Percentiles rank a stretch among this genome's conserved stretches.
Conservation (phyloP, 352 stramenopile species). For the Phytophthora aleatoria region DNA sequence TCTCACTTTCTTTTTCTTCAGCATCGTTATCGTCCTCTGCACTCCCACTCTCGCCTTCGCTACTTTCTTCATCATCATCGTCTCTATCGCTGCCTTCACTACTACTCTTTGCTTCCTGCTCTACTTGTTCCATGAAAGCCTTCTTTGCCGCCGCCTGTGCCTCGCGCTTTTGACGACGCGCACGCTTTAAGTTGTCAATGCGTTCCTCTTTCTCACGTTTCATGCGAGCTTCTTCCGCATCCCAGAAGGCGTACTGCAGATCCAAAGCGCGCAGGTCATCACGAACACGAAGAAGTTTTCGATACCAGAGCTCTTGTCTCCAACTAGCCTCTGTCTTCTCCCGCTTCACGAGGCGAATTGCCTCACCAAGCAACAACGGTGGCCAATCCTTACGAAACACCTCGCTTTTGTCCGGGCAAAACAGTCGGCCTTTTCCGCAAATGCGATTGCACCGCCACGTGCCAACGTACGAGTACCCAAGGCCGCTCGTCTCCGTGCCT, state of each 20-base stretch:
- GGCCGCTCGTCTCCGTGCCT: slow-evolving; percentile 61
- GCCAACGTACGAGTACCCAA: slow-evolving; percentile 64
- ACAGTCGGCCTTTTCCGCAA: slow-evolving; percentile 49
- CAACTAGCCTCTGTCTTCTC: slow-evolving; percentile 31
- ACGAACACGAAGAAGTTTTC: slow-evolving; percentile 61
- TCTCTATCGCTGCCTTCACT: slow-evolving; percentile 25
- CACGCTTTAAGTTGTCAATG: slow-evolving; percentile 55
- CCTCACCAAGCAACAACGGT: slow-evolving; percentile 62
- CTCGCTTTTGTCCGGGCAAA: slow-evolving; percentile 48
- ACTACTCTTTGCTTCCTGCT: slow-evolving; percentile 21
- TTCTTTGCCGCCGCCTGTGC: slow-evolving; percentile 57
- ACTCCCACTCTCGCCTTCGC: slow-evolving; percentile 5
- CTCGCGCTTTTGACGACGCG: slow-evolving; percentile 58
- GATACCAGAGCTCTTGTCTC: slow-evolving; percentile 52
- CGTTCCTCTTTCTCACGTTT: slow-evolving; percentile 47
- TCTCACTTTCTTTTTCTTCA: slow-evolving; percentile 31
- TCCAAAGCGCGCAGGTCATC: slow-evolving; percentile 71
- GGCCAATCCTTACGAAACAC: slow-evolving; percentile 62
- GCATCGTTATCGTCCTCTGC: slow-evolving; percentile 19
- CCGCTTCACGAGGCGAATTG: slow-evolving; percentile 53
- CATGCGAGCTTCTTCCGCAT: slow-evolving; percentile 60
- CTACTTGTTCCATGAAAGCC: slow-evolving; percentile 57
- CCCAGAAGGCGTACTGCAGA: slow-evolving; percentile 63
- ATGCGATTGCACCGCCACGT: slow-evolving; percentile 64
- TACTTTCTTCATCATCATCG: slow-evolving; percentile 19